phyloP scores from a whole-genome alignment of 1,139 yeast genomes.

The Magnusiomyces sp. region DNA sequence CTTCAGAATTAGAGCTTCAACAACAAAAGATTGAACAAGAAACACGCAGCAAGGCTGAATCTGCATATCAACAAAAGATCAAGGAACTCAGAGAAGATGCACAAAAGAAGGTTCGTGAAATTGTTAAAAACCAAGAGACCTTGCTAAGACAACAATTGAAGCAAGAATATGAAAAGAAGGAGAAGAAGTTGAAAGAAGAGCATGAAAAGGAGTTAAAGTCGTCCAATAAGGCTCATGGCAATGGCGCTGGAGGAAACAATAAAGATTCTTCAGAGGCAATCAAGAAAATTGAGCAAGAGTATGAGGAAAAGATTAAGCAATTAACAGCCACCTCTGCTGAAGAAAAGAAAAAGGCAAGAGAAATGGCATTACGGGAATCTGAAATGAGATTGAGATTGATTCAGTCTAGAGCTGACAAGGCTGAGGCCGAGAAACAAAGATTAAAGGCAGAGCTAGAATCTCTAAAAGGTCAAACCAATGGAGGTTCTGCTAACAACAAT shows the following conservation, averaged over 20 bases:
- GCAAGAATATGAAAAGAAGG: slow-evolving; percentile 10
- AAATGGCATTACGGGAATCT: slow-evolving; percentile 21
- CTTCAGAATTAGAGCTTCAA: too few species aligned
- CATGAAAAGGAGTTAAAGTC: slow-evolving; percentile 1
- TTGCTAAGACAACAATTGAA: neutral
- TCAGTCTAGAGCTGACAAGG: slow-evolving; percentile 28
- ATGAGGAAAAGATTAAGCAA: slow-evolving; percentile 6
- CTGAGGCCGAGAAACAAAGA: slow-evolving; percentile 29
- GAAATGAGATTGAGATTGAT: slow-evolving; percentile 32
- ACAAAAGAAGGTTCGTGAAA: slow-evolving; percentile 1
- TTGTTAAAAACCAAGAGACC: neutral
- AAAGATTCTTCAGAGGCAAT: slow-evolving; percentile 5
- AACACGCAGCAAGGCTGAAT: slow-evolving; percentile 5
- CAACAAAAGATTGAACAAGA: slow-evolving; percentile 1
- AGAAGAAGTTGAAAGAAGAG: slow-evolving; percentile 8
- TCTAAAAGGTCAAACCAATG: neutral
- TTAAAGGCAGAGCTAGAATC: slow-evolving; percentile 17
- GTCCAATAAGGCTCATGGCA: neutral
- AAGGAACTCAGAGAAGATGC: neutral
- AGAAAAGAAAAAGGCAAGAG: slow-evolving; percentile 19
- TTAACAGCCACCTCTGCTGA: slow-evolving; percentile 15
- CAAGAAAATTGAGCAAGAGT: slow-evolving; percentile 12
- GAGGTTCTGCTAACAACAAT: neutral
- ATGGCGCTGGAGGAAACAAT: neutral
- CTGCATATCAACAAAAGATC: slow-evolving; percentile 1